Evolutionary conservation across 2,329 filamentous ascomycete genomes (phyloP), one percentile per base, ranked within the genome.

Genomic region (Dothistroma pini): DNA sequence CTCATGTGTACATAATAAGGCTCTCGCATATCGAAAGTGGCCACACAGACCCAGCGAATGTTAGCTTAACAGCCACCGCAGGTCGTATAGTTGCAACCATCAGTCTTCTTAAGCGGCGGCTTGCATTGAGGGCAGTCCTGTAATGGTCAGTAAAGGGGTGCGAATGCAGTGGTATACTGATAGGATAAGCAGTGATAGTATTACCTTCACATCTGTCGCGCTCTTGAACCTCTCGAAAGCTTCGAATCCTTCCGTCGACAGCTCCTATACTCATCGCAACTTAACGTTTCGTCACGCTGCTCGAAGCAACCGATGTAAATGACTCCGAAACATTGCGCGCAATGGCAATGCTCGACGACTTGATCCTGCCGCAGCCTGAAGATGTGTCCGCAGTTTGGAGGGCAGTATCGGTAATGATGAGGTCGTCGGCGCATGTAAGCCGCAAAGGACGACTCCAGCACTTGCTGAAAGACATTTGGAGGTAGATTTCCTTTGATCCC

Each of bases 11-110:
- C 35, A 32, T 62, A 60, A 34, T 48, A 57, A 14, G 41, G 21
- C 31, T 31, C 25, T 5, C 52, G 16, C n/a, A 9, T 19, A 21
- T 25, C 32, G 19, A 62, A 64, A 4, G 48, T 47, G 0, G 11
- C 49, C 1, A 54, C 4, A 35, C 63, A 63, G 2, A 57, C 49
- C 63, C 63, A 65, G 52, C 63, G 63, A 11, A 65, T 56, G 48
- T 65, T 60, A 29, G 48, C 52, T 19, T 29, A 19, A 47, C 63
- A 65, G 7, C 53, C 56, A 47, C 34, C 21, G 44, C 63, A 65
- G 7, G 41, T 54, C 34, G 60, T 63, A 32, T 62, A 22, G 34
- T 53, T 34, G 29, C 53, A 55, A 6, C 53, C 53, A 4, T 44
- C 55, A n/a, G 22, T 58, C 48, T 62, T 62, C 49, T 64, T 57